Conservation (phyloP, 2,329 filamentous ascomycete species). For the Colletotrichum graminicola region DNA sequence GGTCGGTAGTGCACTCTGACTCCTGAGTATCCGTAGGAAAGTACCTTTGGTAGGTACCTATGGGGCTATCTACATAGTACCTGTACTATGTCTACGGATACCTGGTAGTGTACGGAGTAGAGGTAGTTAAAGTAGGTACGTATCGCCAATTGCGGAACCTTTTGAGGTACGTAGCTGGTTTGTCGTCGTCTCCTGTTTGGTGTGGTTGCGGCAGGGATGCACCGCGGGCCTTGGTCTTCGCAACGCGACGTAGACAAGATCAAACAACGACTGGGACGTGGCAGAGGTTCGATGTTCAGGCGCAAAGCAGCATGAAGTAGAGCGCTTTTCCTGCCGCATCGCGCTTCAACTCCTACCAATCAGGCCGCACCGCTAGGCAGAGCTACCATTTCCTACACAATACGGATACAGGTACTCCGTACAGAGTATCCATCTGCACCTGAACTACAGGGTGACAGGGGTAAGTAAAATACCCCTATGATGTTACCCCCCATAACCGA, state of each 20-base stretch:
- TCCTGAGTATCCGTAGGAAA: too few relatives aligned
- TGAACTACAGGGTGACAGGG: too few relatives aligned
- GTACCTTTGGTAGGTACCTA: too few relatives aligned
- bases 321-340: neutral
- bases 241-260: slow-evolving; percentile 26
- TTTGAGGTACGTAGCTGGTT: neutral
- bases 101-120: too few relatives aligned
- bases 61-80: too few relatives aligned
- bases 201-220: slow-evolving; percentile 12
- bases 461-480: too few relatives aligned
- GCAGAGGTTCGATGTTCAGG: slow-evolving; percentile 5
- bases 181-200: neutral
- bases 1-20: slow-evolving; percentile 3
- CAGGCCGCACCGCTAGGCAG: neutral
- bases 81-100: too few relatives aligned
- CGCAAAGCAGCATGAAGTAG: neutral
- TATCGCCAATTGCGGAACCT: neutral
- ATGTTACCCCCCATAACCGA: too few relatives aligned
- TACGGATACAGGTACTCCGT: too few relatives aligned
- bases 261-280: slow-evolving; percentile 3
- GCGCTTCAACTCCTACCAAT: neutral
- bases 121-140: too few relatives aligned
- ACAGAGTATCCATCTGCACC: too few relatives aligned
- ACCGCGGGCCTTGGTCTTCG: neutral
- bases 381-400: neutral